Evolutionary conservation across 2,329 filamentous ascomycete species (phyloP).

Genomic region (Fusarium oxysporum): DNA sequence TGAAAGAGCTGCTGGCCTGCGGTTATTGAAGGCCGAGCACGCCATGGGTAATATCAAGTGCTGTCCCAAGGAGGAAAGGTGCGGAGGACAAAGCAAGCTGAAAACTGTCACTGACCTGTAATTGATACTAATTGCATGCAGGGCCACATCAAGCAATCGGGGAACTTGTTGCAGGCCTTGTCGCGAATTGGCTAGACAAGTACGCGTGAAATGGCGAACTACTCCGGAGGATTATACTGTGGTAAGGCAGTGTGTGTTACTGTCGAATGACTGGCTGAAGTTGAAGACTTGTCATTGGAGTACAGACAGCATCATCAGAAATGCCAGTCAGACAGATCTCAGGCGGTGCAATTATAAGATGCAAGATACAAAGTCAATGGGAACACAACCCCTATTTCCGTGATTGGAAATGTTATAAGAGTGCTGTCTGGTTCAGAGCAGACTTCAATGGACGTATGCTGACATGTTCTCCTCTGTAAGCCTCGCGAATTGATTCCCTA

Average conservation of each 20-base stretch:
- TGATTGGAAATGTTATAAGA: neutral
- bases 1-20: constrained; percentile 23
- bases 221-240: constrained; percentile 3
- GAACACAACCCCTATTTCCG: constrained; percentile 33
- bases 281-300: neutral
- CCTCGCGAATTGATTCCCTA: constrained; percentile 34
- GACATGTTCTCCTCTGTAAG: neutral
- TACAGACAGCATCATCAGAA: constrained; percentile 16
- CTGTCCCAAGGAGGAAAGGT: constrained; percentile 40
- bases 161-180: constrained; percentile 13
- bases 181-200: constrained; percentile 18
- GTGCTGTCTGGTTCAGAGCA: neutral
- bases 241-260: constrained; percentile 6
- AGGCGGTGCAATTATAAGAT: constrained; percentile 40
- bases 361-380: constrained; percentile 43
- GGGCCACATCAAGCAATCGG: constrained; percentile 12
- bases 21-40: constrained; percentile 29
- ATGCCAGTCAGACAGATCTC: constrained; percentile 42
- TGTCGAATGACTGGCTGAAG: constrained; percentile 2
- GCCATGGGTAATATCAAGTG: constrained; percentile 23
- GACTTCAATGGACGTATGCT: constrained; percentile 4
- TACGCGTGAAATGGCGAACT: constrained; percentile 29
- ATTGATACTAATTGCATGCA: neutral
- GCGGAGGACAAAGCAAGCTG: constrained; percentile 41
- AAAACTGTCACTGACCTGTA: constrained; percentile 26